Percentiles rank a stretch among this genome's conserved stretches.
Conservation (phyloP, 768 basidiomycete species). For the Leccinum longicurvipes region DNA sequence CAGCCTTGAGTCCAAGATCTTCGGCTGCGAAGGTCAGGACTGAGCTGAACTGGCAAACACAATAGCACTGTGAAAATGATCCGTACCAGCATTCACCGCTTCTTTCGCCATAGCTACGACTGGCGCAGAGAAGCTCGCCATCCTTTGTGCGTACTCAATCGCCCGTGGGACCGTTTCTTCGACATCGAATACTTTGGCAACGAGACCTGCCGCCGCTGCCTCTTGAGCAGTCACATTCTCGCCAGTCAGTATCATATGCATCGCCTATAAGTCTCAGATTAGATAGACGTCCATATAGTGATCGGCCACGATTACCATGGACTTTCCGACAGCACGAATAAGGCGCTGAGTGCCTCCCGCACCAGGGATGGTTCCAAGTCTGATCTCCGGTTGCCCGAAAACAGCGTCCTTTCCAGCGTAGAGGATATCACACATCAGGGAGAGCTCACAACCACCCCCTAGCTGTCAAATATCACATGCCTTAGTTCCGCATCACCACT, state of each 20-base stretch:
- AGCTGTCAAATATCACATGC: conserved; percentile 51
- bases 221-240: conserved; percentile 43
- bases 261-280: conserved; percentile 33
- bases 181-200: conserved; percentile 40
- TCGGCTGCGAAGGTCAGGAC: conserved; percentile 32
- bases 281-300: not conserved
- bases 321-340: conserved; percentile 81
- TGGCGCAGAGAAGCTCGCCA: conserved; percentile 32
- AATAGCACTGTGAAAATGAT: not conserved
- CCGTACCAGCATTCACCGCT: conserved; percentile 44
- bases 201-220: conserved; percentile 47
- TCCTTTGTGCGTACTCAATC: conserved; percentile 36
- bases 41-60: not conserved
- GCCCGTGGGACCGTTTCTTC: conserved; percentile 43
- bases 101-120: conserved; percentile 44
- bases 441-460: conserved; percentile 95
- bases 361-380: conserved; percentile 90
- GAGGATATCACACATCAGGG: conserved; percentile 93
- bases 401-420: conserved; percentile 82
- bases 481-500: not conserved
- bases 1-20: conserved; percentile 43
- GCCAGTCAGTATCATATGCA: conserved; percentile 56
- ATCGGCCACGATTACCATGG: conserved; percentile 30
- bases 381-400: conserved; percentile 96
- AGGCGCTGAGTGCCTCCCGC: conserved; percentile 93